Percentiles rank a stretch among this genome's conserved stretches.
phyloP scores from a whole-genome alignment of 345 rosid species.

The Hibiscus trionum region DNA sequence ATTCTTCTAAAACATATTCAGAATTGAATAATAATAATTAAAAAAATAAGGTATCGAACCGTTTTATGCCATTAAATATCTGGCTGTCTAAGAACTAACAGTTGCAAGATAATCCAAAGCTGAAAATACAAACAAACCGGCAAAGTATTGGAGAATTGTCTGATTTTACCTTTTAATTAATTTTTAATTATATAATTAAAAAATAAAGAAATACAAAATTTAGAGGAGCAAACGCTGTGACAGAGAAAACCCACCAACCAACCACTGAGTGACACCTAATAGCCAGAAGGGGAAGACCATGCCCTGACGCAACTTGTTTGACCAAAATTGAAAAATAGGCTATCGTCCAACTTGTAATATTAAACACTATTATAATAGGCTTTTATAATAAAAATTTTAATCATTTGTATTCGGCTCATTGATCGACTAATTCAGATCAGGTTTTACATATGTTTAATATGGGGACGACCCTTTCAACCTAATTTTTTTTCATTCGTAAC shows the following conservation, averaged over 20 bases:
- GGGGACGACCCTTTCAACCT: too few species aligned
- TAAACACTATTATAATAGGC: too few species aligned
- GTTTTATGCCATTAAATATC: not conserved
- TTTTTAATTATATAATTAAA: not conserved
- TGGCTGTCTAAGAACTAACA: conserved; percentile 13
- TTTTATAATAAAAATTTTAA: too few species aligned
- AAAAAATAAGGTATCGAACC: not conserved
- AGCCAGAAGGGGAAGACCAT: not conserved
- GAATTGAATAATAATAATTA: not conserved
- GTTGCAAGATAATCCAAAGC: conserved; percentile 20
- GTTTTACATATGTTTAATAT: too few species aligned
- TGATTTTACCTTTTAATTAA: not conserved
- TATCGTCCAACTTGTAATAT: too few species aligned
- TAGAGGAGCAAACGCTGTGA: not conserved
- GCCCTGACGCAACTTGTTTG: not conserved
- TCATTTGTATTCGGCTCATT: too few species aligned
- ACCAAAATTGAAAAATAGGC: too few species aligned
- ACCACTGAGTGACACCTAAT: conserved; percentile 6
- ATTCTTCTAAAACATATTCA: too few species aligned
- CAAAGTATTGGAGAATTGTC: conserved; percentile 20
- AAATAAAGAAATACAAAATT: not conserved
- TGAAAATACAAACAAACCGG: conserved; percentile 23
- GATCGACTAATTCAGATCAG: too few species aligned
- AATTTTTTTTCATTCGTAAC: too few species aligned
- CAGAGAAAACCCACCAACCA: conserved; percentile 17